phyloP scores from a whole-genome alignment of 192 early-diverging fungal genomes.

The Podila epigama region DNA sequence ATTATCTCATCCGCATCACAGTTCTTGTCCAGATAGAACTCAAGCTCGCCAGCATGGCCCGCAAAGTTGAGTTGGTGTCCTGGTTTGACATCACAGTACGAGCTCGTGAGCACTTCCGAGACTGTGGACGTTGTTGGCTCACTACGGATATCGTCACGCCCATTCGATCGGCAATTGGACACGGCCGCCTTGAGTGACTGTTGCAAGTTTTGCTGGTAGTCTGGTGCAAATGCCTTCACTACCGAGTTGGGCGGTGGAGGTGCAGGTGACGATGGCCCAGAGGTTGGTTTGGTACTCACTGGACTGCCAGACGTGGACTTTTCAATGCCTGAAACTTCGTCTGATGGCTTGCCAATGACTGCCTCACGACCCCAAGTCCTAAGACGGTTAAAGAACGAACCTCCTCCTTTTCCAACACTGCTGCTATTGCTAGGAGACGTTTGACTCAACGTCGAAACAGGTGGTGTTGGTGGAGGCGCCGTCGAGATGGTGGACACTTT shows the following conservation, averaged over 20 bases:
- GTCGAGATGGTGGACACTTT: slow-evolving; percentile 41
- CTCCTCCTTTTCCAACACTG: slow-evolving; percentile 13
- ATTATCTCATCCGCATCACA: slow-evolving; percentile 51
- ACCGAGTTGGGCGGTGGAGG: slow-evolving; percentile 15
- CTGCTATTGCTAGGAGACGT: background rate
- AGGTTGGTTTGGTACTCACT: background rate
- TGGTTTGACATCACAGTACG: slow-evolving; percentile 62
- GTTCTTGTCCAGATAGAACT: slow-evolving; percentile 45
- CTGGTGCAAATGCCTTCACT: slow-evolving; percentile 33
- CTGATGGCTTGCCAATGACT: slow-evolving; percentile 18
- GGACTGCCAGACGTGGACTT: background rate
- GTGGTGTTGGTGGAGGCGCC: slow-evolving; percentile 11
- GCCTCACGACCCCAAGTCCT: slow-evolving; percentile 28
- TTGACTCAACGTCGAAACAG: background rate
- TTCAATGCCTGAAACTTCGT: slow-evolving; percentile 18
- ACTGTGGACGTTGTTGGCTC: slow-evolving; percentile 19
- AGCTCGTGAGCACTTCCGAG: slow-evolving; percentile 34
- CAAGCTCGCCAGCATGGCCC: slow-evolving; percentile 36
- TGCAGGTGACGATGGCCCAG: background rate
- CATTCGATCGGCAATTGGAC: slow-evolving; percentile 43
- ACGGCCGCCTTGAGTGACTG: slow-evolving; percentile 30
- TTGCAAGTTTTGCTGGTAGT: slow-evolving; percentile 39
- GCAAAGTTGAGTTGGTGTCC: slow-evolving; percentile 58
- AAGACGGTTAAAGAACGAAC: slow-evolving; percentile 30
- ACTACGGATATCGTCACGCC: slow-evolving; percentile 24